These are phyloP conservation scores for Curvularia eragrostidis DNA, from an alignment of 2,329 filamentous ascomycete genomes.

Conservation along the genomic window DNA sequence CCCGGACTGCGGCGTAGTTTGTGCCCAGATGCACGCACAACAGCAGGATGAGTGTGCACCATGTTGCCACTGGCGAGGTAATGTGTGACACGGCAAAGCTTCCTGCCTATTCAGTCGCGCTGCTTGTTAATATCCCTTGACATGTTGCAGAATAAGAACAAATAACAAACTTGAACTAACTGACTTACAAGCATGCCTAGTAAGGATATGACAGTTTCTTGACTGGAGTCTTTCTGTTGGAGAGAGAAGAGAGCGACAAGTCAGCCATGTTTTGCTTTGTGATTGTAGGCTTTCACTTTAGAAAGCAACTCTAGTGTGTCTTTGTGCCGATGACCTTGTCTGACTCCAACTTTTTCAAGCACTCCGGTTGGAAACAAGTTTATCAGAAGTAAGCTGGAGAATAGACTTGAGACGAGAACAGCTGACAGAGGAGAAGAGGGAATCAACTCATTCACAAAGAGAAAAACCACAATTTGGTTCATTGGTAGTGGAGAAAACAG, in stretches of 20 bases:
- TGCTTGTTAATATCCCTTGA: not conserved
- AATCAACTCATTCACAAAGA: too few relatives aligned
- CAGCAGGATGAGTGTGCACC: conserved; percentile 73
- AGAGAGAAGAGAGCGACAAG: too few relatives aligned
- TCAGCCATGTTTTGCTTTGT: too few relatives aligned
- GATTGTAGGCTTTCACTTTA: too few relatives aligned
- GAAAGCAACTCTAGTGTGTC: too few relatives aligned
- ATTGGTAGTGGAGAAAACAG: too few relatives aligned
- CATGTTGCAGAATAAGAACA: too few relatives aligned
- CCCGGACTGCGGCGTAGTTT: conserved; percentile 84
- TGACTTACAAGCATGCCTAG: conserved; percentile 75
- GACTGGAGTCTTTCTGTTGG: conserved; percentile 80
- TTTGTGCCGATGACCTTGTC: not conserved
- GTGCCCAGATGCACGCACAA: conserved; percentile 79
- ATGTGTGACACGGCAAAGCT: conserved; percentile 81
- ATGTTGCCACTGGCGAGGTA: conserved; percentile 73
- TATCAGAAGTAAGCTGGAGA: too few relatives aligned
- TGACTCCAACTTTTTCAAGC: not conserved
- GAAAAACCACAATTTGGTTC: too few relatives aligned
- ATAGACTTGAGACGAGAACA: too few relatives aligned
- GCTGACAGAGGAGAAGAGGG: not conserved
- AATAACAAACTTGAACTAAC: not conserved
- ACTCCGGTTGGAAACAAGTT: not conserved
- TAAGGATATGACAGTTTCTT: conserved; percentile 91
- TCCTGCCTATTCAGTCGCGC: conserved; percentile 60